Conservation (phyloP, 2,329 filamentous ascomycete genomes). For the Aspergillus brasiliensis region DNA sequence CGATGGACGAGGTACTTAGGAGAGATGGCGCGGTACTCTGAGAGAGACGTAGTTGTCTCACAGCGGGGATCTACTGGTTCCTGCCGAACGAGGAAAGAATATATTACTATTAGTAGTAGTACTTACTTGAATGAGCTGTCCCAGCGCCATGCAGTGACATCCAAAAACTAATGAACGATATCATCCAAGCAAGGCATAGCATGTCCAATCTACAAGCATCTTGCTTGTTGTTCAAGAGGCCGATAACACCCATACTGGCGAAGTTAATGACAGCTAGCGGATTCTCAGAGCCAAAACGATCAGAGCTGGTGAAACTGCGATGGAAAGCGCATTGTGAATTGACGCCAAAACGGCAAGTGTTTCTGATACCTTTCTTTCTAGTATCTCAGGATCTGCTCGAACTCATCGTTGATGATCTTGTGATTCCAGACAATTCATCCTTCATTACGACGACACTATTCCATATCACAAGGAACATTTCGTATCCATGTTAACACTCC, state of each 20-base stretch:
- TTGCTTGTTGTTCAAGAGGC: neutral
- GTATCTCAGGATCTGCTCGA: no score
- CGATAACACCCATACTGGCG: neutral
- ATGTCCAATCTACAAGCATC: neutral
- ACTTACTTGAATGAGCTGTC: neutral
- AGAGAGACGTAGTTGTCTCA: neutral
- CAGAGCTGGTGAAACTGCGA: no score
- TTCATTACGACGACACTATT: neutral
- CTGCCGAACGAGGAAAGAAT: constrained; percentile 11
- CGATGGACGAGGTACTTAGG: neutral
- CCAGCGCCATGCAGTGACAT: neutral
- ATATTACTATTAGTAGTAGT: neutral
- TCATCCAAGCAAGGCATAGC: neutral
- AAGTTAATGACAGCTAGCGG: neutral
- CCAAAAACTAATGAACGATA: neutral
- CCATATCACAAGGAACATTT: neutral
- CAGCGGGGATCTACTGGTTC: constrained; percentile 7
- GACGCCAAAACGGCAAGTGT: no score
- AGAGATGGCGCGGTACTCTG: neutral
- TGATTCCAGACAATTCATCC: neutral
- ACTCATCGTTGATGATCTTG: no score
- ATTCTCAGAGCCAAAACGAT: no score
- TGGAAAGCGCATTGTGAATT: no score
- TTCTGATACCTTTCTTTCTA: no score
- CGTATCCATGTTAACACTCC: neutral